phyloP scores from a whole-genome alignment of 768 basidiomycete genomes.

The Tephrocybe sp. region DNA sequence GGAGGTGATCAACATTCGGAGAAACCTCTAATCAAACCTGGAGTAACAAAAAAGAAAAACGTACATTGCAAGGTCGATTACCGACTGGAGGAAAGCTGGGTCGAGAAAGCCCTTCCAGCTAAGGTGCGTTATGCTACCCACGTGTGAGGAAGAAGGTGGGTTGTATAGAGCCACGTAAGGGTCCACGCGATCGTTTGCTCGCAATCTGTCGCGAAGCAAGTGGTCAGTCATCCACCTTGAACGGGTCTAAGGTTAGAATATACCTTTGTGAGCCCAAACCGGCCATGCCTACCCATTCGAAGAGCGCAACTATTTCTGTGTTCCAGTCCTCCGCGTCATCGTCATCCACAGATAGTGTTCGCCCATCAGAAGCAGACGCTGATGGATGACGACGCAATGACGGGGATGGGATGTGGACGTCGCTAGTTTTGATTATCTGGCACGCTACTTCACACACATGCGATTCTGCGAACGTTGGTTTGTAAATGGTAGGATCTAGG shows the following conservation, averaged over 20 bases:
- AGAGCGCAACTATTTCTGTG: constrained; percentile 42
- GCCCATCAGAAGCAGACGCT: constrained; percentile 1
- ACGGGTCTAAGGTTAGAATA: not conserved
- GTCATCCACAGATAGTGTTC: constrained; percentile 11
- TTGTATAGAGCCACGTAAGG: constrained; percentile 71
- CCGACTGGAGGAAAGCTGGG: constrained; percentile 48
- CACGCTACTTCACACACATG: constrained; percentile 24
- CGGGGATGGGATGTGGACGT: constrained; percentile 43
- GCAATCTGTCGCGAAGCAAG: constrained; percentile 47
- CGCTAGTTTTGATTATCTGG: constrained; percentile 22
- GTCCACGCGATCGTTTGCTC: constrained; percentile 63
- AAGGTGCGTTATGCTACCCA: constrained; percentile 52
- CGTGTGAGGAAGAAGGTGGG: constrained; percentile 41
- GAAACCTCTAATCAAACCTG: not conserved
- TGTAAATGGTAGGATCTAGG: constrained; percentile 21
- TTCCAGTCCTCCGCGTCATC: constrained; percentile 54
- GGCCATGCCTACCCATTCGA: constrained; percentile 79
- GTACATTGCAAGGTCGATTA: constrained; percentile 48
- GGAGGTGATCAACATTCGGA: not conserved
- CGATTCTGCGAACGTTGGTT: constrained; percentile 16
- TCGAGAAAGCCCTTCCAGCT: constrained; percentile 62
- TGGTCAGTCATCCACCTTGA: not conserved
- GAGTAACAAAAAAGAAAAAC: not conserved
- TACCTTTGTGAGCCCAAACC: constrained; percentile 67
- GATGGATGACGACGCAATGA: constrained; percentile 28